phyloP scores from a whole-genome alignment of 495 filamentous ascomycete genomes.

The Aspergillus affinis region DNA sequence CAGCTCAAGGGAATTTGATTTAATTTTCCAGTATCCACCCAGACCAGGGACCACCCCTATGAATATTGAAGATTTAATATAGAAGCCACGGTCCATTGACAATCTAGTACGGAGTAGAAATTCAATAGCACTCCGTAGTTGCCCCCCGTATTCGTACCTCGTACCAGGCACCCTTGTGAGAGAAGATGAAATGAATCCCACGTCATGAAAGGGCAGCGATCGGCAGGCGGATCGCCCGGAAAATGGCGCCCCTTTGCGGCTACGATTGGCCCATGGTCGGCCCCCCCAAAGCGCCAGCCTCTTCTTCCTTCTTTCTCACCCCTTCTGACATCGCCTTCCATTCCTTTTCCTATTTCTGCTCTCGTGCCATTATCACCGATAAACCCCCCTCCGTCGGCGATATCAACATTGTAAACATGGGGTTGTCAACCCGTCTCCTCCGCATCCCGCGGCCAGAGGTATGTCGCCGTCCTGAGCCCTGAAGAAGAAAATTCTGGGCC shows the following conservation, averaged over 20 bases:
- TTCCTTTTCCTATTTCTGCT: slow-evolving; percentile 21
- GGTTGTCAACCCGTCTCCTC: slow-evolving; percentile 47
- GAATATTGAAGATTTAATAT: background rate
- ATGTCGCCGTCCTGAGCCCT: slow-evolving; percentile 19
- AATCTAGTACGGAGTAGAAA: no score
- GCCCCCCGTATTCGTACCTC: background rate
- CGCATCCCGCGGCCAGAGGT: slow-evolving; percentile 62
- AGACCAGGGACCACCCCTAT: background rate
- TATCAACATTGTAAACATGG: slow-evolving; percentile 36
- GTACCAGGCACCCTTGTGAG: no score
- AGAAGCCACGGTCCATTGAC: no score
- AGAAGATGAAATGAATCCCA: background rate
- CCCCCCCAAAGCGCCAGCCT: slow-evolving; percentile 24
- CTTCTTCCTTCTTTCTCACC: slow-evolving; percentile 16
- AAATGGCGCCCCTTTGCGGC: slow-evolving; percentile 22
- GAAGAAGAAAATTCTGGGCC: background rate
- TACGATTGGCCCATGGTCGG: slow-evolving; percentile 12
- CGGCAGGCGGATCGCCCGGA: slow-evolving; percentile 21
- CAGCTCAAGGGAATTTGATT: no score
- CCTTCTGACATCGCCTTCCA: slow-evolving; percentile 11
- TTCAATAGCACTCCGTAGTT: no score
- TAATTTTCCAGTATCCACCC: background rate
- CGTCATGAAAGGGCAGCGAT: slow-evolving; percentile 8
- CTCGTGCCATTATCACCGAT: slow-evolving; percentile 1
- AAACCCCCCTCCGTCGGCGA: slow-evolving; percentile 12